Base-by-base conservation (phyloP, 202 grass and related monocot genomes). In the Setaria italica region DNA sequence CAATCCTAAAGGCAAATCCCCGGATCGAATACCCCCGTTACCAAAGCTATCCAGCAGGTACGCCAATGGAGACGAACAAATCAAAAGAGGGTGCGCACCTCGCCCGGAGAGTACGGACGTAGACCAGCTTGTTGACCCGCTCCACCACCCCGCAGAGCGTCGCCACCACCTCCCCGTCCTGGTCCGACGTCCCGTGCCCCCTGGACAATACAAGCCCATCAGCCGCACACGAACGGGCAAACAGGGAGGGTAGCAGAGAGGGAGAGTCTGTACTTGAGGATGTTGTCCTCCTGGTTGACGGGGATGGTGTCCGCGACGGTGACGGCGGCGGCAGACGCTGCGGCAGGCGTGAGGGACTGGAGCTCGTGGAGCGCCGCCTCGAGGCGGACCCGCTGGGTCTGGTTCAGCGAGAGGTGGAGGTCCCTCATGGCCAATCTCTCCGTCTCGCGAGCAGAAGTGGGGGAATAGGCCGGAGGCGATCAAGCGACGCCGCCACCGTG, bases 81-180 rank as follows among this genome's bases (percentile, higher is more conserved):
- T 37, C 67, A 35, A n/a, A 34, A 49, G 49, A 21, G 41, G 54
- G 50, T 9, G 7, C 64, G 32, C 80, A 99, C 94, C 93, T 99
- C 41, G 97, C 89, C 73, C 87, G 82, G 29, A 94, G 94, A 29
- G 97, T 82, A 25, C 92, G 87, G 20, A 99, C 92, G 30, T 96
- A 99, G 63, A 99, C 92, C 67, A 99, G 90, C 79, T 99, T 99
- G 86, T 99, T 90, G 50, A 99, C 92, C 72, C 97, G 90, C 87
- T 99, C 97, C 33, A 99, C 88, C 11, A 99, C 73, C 37, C 97
- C 97, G 71, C 97, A 99, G 33, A 99, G 67, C 10, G 97, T 92
- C 21, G 97, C 97, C 76, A 96, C 92, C 66, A 99, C 91, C 87
- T 99, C 82, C 47, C 91, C 93, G 10, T 92, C 90, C 30, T 90